Conservation (phyloP, 2,329 filamentous ascomycete species). For the Sporothrix inflata region DNA sequence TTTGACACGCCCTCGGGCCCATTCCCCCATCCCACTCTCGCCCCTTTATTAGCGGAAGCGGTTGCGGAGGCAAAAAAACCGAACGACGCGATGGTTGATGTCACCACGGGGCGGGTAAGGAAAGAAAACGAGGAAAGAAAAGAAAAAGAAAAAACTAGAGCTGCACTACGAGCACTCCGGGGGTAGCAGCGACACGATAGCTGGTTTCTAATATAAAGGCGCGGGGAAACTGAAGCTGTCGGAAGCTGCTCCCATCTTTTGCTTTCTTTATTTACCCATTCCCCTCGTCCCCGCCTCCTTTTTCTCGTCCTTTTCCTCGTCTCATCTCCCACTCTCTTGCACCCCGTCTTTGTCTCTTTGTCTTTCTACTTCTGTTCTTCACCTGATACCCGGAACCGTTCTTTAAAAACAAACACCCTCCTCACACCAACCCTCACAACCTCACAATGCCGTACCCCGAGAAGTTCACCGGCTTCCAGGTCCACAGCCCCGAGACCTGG, state of each 20-base stretch:
- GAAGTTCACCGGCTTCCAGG: slow-evolving; percentile 64
- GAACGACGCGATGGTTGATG: neutral
- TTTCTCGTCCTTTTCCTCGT: neutral
- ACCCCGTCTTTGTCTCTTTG: neutral
- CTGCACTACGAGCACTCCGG: neutral
- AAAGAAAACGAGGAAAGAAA: neutral
- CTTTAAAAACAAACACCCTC: neutral
- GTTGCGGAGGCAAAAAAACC: slow-evolving; percentile 8
- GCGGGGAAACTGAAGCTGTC: neutral
- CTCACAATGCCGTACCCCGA: slow-evolving; percentile 58
- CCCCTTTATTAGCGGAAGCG: slow-evolving; percentile 16
- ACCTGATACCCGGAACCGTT: neutral
- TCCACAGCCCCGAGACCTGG: slow-evolving; percentile 57
- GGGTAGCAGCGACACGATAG: neutral
- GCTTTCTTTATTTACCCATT: neutral
- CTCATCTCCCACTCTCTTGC: neutral
- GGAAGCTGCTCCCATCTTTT: neutral
- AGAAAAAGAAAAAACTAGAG: neutral
- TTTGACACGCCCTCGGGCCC: neutral
- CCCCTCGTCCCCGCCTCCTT: neutral
- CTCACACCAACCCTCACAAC: slow-evolving; percentile 29
- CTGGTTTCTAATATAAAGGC: slow-evolving; percentile 1
- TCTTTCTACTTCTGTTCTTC: neutral
- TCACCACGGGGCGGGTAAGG: neutral
- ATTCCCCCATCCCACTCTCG: neutral